Percentiles rank a stretch among this genome's conserved stretches.
Evolutionary conservation across 2,329 filamentous ascomycete genomes (phyloP).

Genomic region (Aspergillus fumigatiaffinis): DNA sequence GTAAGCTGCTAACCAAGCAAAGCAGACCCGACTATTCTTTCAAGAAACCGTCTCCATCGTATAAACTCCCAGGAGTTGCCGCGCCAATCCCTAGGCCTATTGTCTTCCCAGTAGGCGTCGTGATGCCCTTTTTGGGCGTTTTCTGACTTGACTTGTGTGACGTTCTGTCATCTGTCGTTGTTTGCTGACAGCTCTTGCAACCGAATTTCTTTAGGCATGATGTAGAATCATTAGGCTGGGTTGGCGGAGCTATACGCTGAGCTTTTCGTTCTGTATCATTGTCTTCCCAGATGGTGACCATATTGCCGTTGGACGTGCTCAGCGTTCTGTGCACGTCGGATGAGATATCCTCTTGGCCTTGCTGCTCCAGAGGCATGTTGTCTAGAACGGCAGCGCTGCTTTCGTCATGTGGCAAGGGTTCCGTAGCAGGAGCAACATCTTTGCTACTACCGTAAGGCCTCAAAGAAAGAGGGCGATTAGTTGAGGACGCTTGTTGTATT

Average conservation of each 20-base stretch:
- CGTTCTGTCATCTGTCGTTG: slow-evolving; percentile 10
- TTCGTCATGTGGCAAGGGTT: slow-evolving; percentile 4
- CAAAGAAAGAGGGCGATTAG: slow-evolving; percentile 4
- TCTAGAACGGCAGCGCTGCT: not conserved
- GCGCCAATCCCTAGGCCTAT: slow-evolving; percentile 27
- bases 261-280: slow-evolving; percentile 13
- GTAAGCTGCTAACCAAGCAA: slow-evolving; percentile 1
- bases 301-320: slow-evolving; percentile 18
- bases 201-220: not conserved
- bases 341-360: not conserved
- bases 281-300: slow-evolving; percentile 41
- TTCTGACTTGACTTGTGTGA: slow-evolving; percentile 11
- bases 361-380: not conserved
- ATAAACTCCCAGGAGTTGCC: slow-evolving; percentile 45
- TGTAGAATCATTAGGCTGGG: not conserved
- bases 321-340: slow-evolving; percentile 9
- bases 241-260: slow-evolving; percentile 2
- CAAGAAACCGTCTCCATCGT: slow-evolving; percentile 40
- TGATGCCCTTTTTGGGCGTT: slow-evolving; percentile 18
- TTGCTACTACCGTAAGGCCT: not conserved
- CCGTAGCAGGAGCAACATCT: not conserved
- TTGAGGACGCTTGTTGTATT: slow-evolving; percentile 6
- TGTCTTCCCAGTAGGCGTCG: slow-evolving; percentile 25
- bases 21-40: slow-evolving; percentile 26
- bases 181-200: not conserved